phyloP scores from a whole-genome alignment of 2,329 filamentous ascomycete species.

The Alternaria brassicicola region DNA sequence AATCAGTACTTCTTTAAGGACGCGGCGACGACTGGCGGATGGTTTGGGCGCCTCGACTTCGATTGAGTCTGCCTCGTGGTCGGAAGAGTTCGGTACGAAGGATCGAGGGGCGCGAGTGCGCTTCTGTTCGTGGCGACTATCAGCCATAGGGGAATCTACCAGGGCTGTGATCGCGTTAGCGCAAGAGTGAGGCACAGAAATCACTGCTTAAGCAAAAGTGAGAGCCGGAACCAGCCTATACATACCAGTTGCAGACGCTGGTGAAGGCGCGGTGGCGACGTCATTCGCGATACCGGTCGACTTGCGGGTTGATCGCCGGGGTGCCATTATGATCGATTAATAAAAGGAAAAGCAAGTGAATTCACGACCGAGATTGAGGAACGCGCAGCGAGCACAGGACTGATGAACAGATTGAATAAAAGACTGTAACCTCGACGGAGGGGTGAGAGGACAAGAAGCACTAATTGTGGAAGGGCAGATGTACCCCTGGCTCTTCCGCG shows the following conservation, averaged over 20 bases:
- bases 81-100: constrained; percentile 43
- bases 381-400: neutral
- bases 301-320: constrained; percentile 35
- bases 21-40: constrained; percentile 22
- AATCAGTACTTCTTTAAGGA: constrained; percentile 45
- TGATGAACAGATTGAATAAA: neutral
- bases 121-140: constrained; percentile 21
- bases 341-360: constrained; percentile 1
- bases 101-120: constrained; percentile 32
- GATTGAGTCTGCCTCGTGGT: constrained; percentile 31
- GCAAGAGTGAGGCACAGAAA: neutral
- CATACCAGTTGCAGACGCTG: constrained; percentile 9
- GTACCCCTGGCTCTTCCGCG: constrained; percentile 29
- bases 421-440: constrained; percentile 9
- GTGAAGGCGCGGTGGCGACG: constrained; percentile 7
- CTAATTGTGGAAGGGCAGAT: constrained; percentile 25
- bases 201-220: neutral
- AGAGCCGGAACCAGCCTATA: neutral
- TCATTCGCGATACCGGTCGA: constrained; percentile 19
- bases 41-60: constrained; percentile 15
- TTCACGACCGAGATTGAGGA: neutral
- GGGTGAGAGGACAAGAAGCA: constrained; percentile 11
- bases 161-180: constrained; percentile 12
- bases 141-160: constrained; percentile 6
- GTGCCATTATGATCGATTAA: constrained; percentile 25